Conservation (phyloP, 2,329 filamentous ascomycete species). For the Stagonosporopsis chrysanthemi region DNA sequence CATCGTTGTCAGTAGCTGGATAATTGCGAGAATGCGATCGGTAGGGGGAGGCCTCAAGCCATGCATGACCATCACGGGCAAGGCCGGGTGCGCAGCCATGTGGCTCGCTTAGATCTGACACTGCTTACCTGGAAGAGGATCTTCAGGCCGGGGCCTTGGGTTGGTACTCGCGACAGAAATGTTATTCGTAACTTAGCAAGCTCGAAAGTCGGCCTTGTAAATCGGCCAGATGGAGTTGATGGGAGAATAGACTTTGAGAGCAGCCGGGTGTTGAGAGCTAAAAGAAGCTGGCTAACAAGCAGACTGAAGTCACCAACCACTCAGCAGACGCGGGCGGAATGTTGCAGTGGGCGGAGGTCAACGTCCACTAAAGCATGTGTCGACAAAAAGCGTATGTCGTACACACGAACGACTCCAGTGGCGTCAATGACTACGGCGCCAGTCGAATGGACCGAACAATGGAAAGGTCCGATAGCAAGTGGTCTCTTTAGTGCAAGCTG, state of each 20-base stretch:
- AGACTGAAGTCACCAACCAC: background rate
- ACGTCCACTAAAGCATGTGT: constrained; percentile 10
- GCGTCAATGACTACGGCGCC: background rate
- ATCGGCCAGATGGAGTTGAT: background rate
- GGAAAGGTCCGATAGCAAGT: constrained; percentile 13
- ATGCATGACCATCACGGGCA: constrained; percentile 8
- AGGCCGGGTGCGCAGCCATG: constrained; percentile 8
- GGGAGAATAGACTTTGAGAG: background rate
- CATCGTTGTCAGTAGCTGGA: constrained; percentile 7
- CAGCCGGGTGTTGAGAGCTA: background rate
- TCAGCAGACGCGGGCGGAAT: constrained; percentile 1
- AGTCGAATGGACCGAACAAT: constrained; percentile 6
- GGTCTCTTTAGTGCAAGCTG: constrained; percentile 9
- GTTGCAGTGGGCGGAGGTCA: constrained; percentile 2
- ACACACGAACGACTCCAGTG: constrained; percentile 7
- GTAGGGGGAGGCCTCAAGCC: background rate
- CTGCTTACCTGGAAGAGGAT: constrained; percentile 31
- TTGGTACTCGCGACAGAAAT: background rate
- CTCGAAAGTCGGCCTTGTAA: background rate
- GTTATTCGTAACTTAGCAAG: background rate
- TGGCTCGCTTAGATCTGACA: constrained; percentile 23
- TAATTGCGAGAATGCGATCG: background rate
- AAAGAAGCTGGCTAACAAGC: background rate
- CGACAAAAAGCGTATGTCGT: constrained; percentile 13
- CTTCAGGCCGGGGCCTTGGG: background rate